These are phyloP conservation scores for Porogramme epimiltina DNA, from an alignment of 1,284 basidiomycete genomes.

Conservation along the genomic window DNA sequence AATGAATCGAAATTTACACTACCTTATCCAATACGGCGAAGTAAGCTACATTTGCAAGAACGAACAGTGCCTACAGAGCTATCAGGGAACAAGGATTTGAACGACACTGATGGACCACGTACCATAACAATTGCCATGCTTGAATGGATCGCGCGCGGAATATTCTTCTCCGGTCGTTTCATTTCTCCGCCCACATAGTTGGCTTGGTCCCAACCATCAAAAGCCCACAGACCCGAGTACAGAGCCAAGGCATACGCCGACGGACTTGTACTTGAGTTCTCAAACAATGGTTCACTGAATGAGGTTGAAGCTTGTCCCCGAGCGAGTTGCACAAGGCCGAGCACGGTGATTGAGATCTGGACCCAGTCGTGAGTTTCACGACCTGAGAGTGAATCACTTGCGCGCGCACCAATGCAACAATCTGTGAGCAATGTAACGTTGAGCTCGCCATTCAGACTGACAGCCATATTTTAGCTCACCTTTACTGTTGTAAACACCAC, in stretches of 20 bases:
- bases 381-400: too few species aligned
- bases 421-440: conserved; percentile 36
- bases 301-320: conserved; percentile 70
- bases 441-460: neutral
- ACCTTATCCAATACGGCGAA: conserved; percentile 91
- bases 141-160: conserved; percentile 87
- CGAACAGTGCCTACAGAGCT: conserved; percentile 61
- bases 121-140: conserved; percentile 84
- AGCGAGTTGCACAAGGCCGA: conserved; percentile 75
- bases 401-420: conserved; percentile 54
- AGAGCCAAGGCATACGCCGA: conserved; percentile 90
- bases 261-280: conserved; percentile 75
- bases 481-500: conserved; percentile 90
- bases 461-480: conserved; percentile 41
- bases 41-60: conserved; percentile 88
- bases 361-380: neutral
- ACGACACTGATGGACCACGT: conserved; percentile 26
- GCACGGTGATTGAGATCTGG: conserved; percentile 67
- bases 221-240: conserved; percentile 96
- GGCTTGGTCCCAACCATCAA: conserved; percentile 92
- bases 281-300: conserved; percentile 68
- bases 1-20: conserved; percentile 10
- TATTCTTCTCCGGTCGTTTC: conserved; percentile 80
- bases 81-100: neutral
- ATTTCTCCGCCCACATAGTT: conserved; percentile 95